Evolutionary conservation across 164 flowering plant species (phyloP).

Genomic region (Euptelea pleiosperma): DNA sequence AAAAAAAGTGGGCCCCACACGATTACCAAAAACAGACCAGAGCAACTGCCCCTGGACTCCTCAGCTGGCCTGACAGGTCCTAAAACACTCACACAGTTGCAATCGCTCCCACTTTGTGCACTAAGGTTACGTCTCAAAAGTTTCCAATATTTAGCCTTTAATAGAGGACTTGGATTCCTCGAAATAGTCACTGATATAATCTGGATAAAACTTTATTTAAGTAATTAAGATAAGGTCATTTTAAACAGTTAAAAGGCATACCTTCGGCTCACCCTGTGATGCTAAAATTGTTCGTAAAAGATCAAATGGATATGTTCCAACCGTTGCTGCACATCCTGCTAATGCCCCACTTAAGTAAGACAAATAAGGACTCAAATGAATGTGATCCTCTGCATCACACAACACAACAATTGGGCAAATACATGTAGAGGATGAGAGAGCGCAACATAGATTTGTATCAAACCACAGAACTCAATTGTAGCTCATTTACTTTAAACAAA

Average conservation of each 20-base stretch:
- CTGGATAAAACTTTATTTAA: too few species aligned
- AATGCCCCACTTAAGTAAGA: conserved; percentile 89
- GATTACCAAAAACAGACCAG: too few species aligned
- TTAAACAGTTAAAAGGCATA: conserved; percentile 17
- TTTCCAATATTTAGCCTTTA: too few species aligned
- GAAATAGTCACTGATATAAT: too few species aligned
- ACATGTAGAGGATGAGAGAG: not conserved
- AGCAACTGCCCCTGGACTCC: too few species aligned
- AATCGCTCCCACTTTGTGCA: too few species aligned
- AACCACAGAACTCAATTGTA: not conserved
- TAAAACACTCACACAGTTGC: too few species aligned
- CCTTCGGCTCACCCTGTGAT: conserved; percentile 99
- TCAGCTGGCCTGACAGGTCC: too few species aligned
- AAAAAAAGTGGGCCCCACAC: too few species aligned
- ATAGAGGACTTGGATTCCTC: too few species aligned
- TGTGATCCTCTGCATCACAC: conserved; percentile 70
- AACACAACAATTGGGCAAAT: conserved; percentile 10
- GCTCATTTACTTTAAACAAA: not conserved
- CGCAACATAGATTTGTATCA: not conserved
- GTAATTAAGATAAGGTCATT: not conserved
- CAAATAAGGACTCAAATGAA: conserved; percentile 71
- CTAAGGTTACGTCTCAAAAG: too few species aligned
- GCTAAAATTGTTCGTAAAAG: conserved; percentile 89
- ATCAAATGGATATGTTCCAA: conserved; percentile 98
- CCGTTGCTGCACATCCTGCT: conserved; percentile 96